A percentile compares a stretch with the other conserved stretches of the same genome.
These are phyloP conservation scores for Catunica adiposa DNA, from an alignment of 2,329 filamentous ascomycete genomes.

Conservation along the genomic window DNA sequence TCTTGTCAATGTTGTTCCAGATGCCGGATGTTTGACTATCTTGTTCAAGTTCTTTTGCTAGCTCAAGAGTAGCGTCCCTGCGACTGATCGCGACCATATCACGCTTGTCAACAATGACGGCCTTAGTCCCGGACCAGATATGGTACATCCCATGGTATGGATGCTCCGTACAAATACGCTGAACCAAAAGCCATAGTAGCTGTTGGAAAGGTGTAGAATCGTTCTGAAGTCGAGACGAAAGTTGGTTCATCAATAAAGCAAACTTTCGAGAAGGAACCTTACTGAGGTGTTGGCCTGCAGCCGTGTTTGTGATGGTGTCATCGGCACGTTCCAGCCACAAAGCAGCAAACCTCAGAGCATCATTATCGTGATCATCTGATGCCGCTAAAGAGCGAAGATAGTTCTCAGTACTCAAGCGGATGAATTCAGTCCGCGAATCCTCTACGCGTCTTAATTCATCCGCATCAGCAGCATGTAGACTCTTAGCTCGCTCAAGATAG, in stretches of 20 bases:
- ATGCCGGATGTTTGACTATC: constrained; percentile 31
- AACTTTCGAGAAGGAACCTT: constrained; percentile 84
- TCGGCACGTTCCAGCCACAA: constrained; percentile 81
- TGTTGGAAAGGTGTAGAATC: constrained; percentile 56
- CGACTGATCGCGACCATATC: constrained; percentile 63
- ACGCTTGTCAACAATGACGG: constrained; percentile 43
- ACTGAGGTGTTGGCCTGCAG: constrained; percentile 52
- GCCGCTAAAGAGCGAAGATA: constrained; percentile 73
- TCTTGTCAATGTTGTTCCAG: constrained; percentile 58
- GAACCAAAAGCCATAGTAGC: constrained; percentile 56
- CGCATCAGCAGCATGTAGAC: constrained; percentile 81
- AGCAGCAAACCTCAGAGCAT: constrained; percentile 79
- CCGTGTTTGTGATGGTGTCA: constrained; percentile 59
- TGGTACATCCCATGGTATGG: constrained; percentile 97
- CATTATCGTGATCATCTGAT: constrained; percentile 77
- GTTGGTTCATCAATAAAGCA: constrained; percentile 81
- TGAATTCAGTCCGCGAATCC: constrained; percentile 60
- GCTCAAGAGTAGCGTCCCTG: constrained; percentile 51
- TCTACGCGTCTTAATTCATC: constrained; percentile 68
- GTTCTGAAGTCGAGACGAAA: constrained; percentile 78
- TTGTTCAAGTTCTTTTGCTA: constrained; percentile 45
- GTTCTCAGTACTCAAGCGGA: constrained; percentile 82
- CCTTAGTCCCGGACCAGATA: constrained; percentile 68
- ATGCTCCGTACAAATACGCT: constrained; percentile 77
- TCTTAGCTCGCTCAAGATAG: constrained; percentile 55